A percentile compares a stretch with the other conserved stretches of the same genome.
Evolutionary conservation across 2,329 filamentous ascomycete genomes (phyloP).

Genomic region (Penicillium sp.): DNA sequence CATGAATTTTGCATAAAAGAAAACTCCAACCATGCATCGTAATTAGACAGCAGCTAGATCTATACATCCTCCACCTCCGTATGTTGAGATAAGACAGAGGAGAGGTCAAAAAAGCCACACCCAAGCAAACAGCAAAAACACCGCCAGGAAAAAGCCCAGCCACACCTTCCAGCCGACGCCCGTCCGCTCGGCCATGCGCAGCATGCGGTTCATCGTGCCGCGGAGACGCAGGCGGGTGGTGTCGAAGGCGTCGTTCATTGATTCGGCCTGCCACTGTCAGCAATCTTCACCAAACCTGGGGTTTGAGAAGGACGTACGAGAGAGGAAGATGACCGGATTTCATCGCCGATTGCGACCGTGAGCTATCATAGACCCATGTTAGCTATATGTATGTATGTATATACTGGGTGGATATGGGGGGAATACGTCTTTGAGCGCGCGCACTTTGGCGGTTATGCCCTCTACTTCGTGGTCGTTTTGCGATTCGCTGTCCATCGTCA

Average conservation of each 20-base stretch:
- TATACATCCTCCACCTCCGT: too few species aligned
- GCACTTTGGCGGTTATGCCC: constrained; percentile 87
- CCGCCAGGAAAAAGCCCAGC: constrained; percentile 80
- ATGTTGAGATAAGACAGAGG: too few species aligned
- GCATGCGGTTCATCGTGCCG: constrained; percentile 96
- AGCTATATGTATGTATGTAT: background rate
- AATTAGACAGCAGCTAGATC: background rate
- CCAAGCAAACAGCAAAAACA: constrained; percentile 80
- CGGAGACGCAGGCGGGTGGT: constrained; percentile 72
- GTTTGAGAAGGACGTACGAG: constrained; percentile 7
- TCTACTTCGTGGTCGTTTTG: constrained; percentile 90
- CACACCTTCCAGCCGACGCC: constrained; percentile 96
- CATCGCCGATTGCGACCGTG: constrained; percentile 15
- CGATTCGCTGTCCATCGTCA: constrained; percentile 55
- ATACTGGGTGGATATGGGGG: constrained; percentile 2
- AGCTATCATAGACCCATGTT: constrained; percentile 10
- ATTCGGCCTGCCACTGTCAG: constrained; percentile 57
- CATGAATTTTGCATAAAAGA: too few species aligned
- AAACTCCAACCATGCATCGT: background rate
- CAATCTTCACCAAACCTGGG: too few species aligned
- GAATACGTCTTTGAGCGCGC: constrained; percentile 80
- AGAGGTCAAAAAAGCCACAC: constrained; percentile 77
- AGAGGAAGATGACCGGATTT: constrained; percentile 13
- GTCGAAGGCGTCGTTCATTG: constrained; percentile 95
- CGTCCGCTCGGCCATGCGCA: constrained; percentile 88